These are phyloP conservation scores for Penicillium sp. DNA, from an alignment of 2,329 filamentous ascomycete species.

Conservation along the genomic window DNA sequence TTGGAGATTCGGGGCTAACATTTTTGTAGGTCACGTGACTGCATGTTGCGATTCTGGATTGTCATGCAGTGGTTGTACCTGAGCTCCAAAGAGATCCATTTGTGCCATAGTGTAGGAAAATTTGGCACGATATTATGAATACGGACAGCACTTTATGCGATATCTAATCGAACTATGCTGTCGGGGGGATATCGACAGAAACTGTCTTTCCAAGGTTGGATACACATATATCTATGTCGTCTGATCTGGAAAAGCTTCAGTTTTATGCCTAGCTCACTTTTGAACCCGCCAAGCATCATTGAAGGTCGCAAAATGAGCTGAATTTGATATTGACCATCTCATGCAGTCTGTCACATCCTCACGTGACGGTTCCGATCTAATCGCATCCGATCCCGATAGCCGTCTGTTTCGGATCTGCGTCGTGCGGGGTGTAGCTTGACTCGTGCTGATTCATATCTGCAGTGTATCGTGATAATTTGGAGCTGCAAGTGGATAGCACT, in stretches of 20 bases:
- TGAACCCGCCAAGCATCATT: no score
- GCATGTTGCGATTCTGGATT: neutral
- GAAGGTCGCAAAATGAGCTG: neutral
- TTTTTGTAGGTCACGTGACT: neutral
- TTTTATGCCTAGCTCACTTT: neutral
- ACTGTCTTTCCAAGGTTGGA: no score
- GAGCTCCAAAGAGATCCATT: neutral
- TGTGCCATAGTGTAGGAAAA: neutral
- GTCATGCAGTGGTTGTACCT: neutral
- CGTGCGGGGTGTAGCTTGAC: neutral
- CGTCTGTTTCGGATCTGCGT: slow-evolving; percentile 2
- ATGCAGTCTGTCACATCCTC: neutral
- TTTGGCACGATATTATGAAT: neutral
- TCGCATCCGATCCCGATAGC: slow-evolving; percentile 4
- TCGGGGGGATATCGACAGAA: neutral
- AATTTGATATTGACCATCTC: neutral
- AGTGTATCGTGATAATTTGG: neutral
- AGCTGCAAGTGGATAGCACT: neutral
- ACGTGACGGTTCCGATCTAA: slow-evolving; percentile 3
- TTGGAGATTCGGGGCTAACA: slow-evolving; percentile 6
- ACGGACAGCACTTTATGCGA: neutral
- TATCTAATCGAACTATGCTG: neutral
- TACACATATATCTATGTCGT: neutral
- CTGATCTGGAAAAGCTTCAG: neutral
- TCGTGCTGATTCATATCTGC: neutral